Evolutionary conservation across 306 rosid genomes (phyloP).

Genomic region (Styphnolobium japonicum): DNA sequence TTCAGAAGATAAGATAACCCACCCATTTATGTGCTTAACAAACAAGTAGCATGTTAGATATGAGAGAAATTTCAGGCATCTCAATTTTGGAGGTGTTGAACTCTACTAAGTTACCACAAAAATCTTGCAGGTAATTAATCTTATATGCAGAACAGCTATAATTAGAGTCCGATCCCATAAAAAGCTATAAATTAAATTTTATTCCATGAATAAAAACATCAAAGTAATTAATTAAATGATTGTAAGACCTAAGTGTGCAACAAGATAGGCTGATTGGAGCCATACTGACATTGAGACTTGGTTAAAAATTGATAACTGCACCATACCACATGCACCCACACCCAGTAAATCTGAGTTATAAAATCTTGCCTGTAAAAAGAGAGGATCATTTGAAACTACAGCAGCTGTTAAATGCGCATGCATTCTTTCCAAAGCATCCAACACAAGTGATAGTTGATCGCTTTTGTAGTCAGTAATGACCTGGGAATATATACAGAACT

Average conservation of each 20-base stretch:
- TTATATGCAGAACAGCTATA: neutral
- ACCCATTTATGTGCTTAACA: neutral
- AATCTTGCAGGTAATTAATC: neutral
- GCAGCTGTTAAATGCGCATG: conserved; percentile 94
- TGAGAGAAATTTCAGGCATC: neutral
- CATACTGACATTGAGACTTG: neutral
- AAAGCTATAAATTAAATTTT: neutral
- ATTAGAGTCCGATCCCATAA: neutral
- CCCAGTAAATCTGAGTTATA: neutral
- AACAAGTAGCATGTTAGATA: neutral
- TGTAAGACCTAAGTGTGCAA: neutral
- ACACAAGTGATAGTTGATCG: conserved; percentile 65
- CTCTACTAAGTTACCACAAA: neutral
- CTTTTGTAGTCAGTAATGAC: conserved; percentile 69
- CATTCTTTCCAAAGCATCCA: conserved; percentile 87
- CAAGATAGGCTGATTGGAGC: neutral
- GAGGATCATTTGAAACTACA: conserved; percentile 84
- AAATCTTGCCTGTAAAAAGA: conserved; percentile 72
- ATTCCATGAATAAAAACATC: neutral
- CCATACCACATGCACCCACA: neutral
- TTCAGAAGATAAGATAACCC: neutral
- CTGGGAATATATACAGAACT: conserved; percentile 35
- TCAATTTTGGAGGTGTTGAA: neutral
- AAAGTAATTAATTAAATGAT: neutral
- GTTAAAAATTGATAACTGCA: neutral